Evolutionary conservation across 306 rosid species (phyloP).

Genomic region (Vigna nakashimae): DNA sequence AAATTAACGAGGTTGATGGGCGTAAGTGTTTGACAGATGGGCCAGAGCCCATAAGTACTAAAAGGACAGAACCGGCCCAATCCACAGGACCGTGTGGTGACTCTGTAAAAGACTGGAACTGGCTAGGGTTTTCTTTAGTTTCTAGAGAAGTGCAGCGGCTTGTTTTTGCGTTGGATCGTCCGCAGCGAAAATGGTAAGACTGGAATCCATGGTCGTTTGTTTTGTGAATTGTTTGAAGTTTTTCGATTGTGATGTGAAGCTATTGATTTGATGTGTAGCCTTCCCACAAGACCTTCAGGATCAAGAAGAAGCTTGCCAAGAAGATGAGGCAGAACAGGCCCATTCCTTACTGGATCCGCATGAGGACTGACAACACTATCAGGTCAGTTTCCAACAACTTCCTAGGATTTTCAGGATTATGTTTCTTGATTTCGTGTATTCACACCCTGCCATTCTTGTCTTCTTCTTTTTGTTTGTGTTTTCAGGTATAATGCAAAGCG

Average conservation of each 20-base stretch:
- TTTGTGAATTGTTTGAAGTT: not conserved
- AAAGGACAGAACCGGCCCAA: not conserved
- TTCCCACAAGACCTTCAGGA: conserved; percentile 85
- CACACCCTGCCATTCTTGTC: not conserved
- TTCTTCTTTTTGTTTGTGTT: not conserved
- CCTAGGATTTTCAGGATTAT: not conserved
- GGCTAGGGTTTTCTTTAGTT: conserved; percentile 17
- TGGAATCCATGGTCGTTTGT: not conserved
- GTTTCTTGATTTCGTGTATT: not conserved
- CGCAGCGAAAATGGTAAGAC: conserved; percentile 59
- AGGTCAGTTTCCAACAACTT: conserved; percentile 45
- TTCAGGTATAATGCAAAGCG: conserved; percentile 85
- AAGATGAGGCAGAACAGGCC: conserved; percentile 97
- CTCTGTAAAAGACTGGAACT: not conserved
- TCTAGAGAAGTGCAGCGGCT: conserved; percentile 20
- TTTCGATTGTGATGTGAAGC: not conserved
- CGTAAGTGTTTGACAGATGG: not conserved
- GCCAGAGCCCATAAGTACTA: not conserved
- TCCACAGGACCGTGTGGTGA: not conserved
- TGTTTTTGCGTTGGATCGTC: conserved; percentile 23
- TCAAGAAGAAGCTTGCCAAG: conserved; percentile 95
- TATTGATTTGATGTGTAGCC: conserved; percentile 54
- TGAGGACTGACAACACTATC: conserved; percentile 87
- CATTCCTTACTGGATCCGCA: conserved; percentile 85
- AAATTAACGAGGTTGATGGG: not conserved